These are phyloP conservation scores for Cyclanthera cordifolia DNA, from an alignment of 306 rosid species.

Conservation along the genomic window DNA sequence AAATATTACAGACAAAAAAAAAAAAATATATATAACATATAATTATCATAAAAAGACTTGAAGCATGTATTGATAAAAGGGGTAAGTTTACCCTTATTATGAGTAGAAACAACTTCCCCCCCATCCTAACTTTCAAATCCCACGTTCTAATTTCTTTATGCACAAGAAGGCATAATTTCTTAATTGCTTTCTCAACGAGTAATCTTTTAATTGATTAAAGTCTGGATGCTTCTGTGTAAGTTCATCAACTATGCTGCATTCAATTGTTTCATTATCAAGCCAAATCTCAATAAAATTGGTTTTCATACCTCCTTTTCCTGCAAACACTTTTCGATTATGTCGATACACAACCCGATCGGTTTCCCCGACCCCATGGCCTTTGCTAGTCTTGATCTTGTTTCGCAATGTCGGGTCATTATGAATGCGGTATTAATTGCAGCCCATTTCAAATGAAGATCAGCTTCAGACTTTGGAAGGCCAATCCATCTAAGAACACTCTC, in stretches of 20 bases:
- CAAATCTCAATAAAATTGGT: not conserved
- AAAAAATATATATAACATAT: no score
- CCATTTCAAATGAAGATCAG: constrained; percentile 8
- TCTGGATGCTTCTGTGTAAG: not conserved
- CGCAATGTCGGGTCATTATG: constrained; percentile 5
- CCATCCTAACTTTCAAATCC: no score
- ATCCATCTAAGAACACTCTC: constrained; percentile 15
- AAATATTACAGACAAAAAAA: no score
- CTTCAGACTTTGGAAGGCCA: constrained; percentile 1
- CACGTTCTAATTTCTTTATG: no score
- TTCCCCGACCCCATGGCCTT: constrained; percentile 13
- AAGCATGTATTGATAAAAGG: no score
- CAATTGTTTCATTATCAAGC: not conserved
- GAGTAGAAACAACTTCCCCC: no score
- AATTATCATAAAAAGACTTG: no score
- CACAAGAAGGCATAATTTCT: not conserved
- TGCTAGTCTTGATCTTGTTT: constrained; percentile 9
- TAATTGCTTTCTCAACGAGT: not conserved
- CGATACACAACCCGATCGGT: constrained; percentile 10
- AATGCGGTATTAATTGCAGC: constrained; percentile 11
- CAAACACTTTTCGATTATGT: constrained; percentile 9
- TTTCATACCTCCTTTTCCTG: not conserved
- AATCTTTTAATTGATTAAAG: not conserved
- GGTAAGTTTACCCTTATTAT: no score
- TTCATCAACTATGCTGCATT: not conserved